Evolutionary conservation across 2,329 filamentous ascomycete genomes (phyloP).

Genomic region (Penicillium sp.): DNA sequence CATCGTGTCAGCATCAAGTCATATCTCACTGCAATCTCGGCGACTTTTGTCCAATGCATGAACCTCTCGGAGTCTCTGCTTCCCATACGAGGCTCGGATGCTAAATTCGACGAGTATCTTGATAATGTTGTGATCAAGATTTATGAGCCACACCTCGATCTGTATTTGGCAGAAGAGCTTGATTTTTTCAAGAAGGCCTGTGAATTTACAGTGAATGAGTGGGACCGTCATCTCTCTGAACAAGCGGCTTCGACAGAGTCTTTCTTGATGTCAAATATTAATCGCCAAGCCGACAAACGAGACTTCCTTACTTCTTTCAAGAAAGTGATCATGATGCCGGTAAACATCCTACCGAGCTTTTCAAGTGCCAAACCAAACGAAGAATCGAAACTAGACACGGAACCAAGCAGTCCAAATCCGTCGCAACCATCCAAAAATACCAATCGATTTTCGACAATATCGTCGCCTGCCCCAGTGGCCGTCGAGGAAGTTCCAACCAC

Average conservation of each 20-base stretch:
- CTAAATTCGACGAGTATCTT: slow-evolving; percentile 63
- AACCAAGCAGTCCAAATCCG: slow-evolving; percentile 21
- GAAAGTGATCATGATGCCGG: slow-evolving; percentile 98
- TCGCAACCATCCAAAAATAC: slow-evolving; percentile 28
- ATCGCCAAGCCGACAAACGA: slow-evolving; percentile 90
- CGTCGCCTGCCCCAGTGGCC: slow-evolving; percentile 34
- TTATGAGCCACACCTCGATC: slow-evolving; percentile 90
- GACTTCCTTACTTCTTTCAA: slow-evolving; percentile 96
- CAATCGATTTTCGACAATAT: slow-evolving; percentile 42
- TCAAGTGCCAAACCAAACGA: slow-evolving; percentile 59
- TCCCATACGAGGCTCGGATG: slow-evolving; percentile 60
- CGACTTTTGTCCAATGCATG: slow-evolving; percentile 81
- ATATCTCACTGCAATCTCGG: slow-evolving; percentile 83
- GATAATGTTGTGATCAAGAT: slow-evolving; percentile 68
- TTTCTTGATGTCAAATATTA: slow-evolving; percentile 94
- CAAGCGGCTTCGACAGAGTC: slow-evolving; percentile 89
- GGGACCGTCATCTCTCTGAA: slow-evolving; percentile 89
- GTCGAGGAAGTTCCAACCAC: slow-evolving; percentile 74
- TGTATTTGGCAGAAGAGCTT: slow-evolving; percentile 89
- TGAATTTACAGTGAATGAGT: slow-evolving; percentile 73
- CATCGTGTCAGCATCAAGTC: slow-evolving; percentile 71
- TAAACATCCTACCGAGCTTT: slow-evolving; percentile 78
- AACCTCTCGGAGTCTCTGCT: slow-evolving; percentile 72
- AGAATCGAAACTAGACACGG: slow-evolving; percentile 26
- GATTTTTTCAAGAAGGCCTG: slow-evolving; percentile 78